Evolutionary conservation across 1,284 basidiomycete genomes (phyloP).

Genomic region (Microbotryomycetes sp.): DNA sequence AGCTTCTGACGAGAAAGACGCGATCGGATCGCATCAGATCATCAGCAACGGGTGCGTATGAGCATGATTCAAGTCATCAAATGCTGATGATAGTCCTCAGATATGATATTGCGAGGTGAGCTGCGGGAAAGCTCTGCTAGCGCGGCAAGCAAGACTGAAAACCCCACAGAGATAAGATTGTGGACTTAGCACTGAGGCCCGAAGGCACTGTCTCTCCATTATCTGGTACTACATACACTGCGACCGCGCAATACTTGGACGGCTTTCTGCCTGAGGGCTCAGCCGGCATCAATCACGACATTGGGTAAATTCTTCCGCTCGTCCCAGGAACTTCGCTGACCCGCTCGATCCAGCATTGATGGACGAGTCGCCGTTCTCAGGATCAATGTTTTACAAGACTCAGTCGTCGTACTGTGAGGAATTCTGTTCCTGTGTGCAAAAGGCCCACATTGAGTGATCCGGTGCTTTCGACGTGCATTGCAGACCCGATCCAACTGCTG

Average conservation of each 20-base stretch:
- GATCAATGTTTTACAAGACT: neutral
- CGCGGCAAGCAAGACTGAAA: too few species aligned
- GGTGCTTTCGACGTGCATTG: neutral
- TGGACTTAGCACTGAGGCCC: neutral
- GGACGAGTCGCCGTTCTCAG: neutral
- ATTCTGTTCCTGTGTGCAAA: neutral
- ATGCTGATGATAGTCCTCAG: too few species aligned
- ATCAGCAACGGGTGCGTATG: neutral
- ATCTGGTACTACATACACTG: neutral
- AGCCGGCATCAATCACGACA: neutral
- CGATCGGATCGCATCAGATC: neutral
- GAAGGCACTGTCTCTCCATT: neutral
- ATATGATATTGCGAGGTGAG: neutral
- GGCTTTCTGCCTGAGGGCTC: neutral
- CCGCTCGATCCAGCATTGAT: neutral
- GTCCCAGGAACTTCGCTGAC: neutral
- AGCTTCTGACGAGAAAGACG: neutral
- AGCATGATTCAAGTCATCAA: too few species aligned
- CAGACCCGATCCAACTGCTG: neutral
- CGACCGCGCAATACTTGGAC: neutral
- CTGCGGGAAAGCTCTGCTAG: too few species aligned
- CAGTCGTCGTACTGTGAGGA: neutral
- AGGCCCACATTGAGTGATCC: neutral
- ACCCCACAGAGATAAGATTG: neutral
- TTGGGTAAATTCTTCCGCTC: neutral